Evolutionary conservation across 352 stramenopile species (phyloP).

Genomic region (Globisporangium splendens): DNA sequence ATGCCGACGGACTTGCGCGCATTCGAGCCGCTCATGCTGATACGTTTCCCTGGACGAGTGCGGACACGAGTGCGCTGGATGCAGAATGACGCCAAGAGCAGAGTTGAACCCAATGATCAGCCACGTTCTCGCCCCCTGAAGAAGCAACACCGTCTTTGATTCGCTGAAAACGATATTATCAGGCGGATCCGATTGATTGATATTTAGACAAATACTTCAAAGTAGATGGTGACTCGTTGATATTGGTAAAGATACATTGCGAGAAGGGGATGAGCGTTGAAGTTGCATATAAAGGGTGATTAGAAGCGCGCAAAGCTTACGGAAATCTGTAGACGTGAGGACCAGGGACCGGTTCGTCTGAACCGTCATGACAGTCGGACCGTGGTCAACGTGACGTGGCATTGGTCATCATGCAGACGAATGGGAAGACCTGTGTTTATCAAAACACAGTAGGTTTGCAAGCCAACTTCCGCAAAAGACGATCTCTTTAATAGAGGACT

Average conservation of each 20-base stretch:
- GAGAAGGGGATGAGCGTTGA: neutral
- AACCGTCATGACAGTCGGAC: neutral
- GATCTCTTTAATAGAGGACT: neutral
- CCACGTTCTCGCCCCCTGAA: neutral
- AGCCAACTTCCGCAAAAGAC: neutral
- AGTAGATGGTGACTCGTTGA: neutral
- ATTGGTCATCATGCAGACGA: neutral
- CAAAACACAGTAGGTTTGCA: neutral
- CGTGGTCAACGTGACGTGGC: too few relatives aligned
- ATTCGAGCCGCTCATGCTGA: slow-evolving; percentile 11
- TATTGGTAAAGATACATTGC: neutral
- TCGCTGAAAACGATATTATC: neutral
- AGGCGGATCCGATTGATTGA: neutral
- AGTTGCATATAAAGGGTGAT: neutral
- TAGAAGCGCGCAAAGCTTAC: neutral
- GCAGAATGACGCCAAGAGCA: neutral
- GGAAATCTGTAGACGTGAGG: slow-evolving; percentile 4
- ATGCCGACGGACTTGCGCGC: slow-evolving; percentile 83
- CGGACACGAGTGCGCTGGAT: slow-evolving; percentile 2
- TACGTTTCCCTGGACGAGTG: neutral
- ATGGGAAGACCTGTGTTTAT: neutral
- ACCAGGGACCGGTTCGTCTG: neutral
- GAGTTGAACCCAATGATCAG: too few relatives aligned
- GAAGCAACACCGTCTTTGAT: slow-evolving; percentile 4
- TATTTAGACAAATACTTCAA: neutral